Base-by-base conservation (phyloP, 805 yeast species). In the Yamadazyma endophytica region DNA sequence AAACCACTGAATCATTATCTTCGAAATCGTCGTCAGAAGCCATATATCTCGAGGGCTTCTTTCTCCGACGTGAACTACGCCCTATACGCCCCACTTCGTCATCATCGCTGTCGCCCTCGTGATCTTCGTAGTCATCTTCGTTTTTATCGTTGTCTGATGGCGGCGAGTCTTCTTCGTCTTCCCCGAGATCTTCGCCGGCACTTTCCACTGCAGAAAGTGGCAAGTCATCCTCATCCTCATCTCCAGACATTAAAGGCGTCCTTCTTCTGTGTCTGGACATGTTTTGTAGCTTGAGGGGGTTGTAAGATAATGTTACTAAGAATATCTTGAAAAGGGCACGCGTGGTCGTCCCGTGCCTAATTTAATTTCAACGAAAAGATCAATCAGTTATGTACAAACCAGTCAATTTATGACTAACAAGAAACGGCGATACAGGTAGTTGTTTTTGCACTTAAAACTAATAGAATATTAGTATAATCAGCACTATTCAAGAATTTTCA, bases 21-120 rank as follows among this genome's bases (percentile, higher is more conserved):
- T 40, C 47, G 26, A 48, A 43, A n/a, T 48, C 54, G 14, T 45
- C 49, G 21, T 49, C 57, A 1, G 54, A 46, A 8, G 37, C 44
- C 13, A 37, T 20, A n/a, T 25, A 29, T 20, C 29, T 24, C 2
- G 17, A 11, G n/a, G 15, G 30, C 6, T 25, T 26, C 9, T 12
- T 8, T 4, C 13, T 12, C 13, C 35, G 27, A 4, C 26, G 4
- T 23, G 20, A 21, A 6, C 25, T 32, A 17, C 33, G 6, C 6
- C 27, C 12, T 2, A 29, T n/a, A 3, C 20, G 12, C 11, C 19
- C 18, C 4, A 18, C 32, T 12, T 38, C 32, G 6, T 42, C 46
- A 12, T 37, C 41, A 16, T 42, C 49, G 5, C 31, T 38, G 1
- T 34, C 41, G 15, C 33, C 46, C 12, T 32, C 37, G 17, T 43